Base-by-base conservation (phyloP, 2,329 filamentous ascomycete species). In the Pyricularia grisea region DNA sequence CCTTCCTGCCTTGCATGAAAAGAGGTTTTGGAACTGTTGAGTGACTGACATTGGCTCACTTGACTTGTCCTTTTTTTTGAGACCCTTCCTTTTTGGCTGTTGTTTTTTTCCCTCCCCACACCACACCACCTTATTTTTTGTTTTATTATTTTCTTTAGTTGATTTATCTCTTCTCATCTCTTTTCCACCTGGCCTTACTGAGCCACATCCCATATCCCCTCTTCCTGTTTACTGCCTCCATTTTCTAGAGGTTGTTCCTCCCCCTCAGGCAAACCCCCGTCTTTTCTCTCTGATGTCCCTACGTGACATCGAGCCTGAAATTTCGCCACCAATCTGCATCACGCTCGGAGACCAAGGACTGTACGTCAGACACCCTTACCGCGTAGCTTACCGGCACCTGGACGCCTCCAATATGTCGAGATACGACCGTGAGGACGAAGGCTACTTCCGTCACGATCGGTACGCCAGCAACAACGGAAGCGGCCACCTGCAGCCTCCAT, bases 401-500 rank as follows among this genome's bases (percentile, higher is more conserved):
- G 20, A 6, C 42, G 42, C 20, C 42, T 17, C 11, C 17, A 9
- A 25, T 12, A 69, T 72, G 73, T 67, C 71, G 77, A 64, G 75
- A 75, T 33, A 75, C 80, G 31, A 25, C n/a, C 50, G 55, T 17
- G 36, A 30, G 30, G 66, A 60, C 10, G 66, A 68, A 10, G 30
- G 17, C 33, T 30, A n/a, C 60, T 68, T 55, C n/a, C 58, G 55
- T 60, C 31, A 68, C 14, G n/a, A 23, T 6, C 30, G 42, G 5
- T 65, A 33, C 14, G 58, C 70, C 36, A 20, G 70, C 36, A 73
- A 55, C 55, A 71, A 70, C 36, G 23, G 70, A 30, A 73, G 58
- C 55, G 71, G 25, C 65, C 17, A 66, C 10, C 72, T 76, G 6
- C 73, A 75, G 28, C 71, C 75, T 5, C 71, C 74, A 31, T 72